phyloP scores from a whole-genome alignment of 2,329 filamentous ascomycete genomes.

The Fusarium praegraminearum region DNA sequence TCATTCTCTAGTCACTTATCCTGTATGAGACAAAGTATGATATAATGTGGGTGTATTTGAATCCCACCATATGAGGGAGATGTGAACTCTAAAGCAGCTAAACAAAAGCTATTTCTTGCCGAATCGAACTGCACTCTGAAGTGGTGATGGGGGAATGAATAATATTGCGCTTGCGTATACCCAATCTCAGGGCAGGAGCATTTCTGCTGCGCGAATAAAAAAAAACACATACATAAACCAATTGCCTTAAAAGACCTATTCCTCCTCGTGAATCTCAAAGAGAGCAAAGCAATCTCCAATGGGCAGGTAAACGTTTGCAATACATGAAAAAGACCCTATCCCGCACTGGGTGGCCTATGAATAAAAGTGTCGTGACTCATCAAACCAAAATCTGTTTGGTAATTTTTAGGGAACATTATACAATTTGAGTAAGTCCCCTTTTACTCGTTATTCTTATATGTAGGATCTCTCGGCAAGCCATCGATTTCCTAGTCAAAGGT shows the following conservation, averaged over 20 bases:
- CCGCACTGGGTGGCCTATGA: constrained; percentile 32
- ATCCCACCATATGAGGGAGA: constrained; percentile 40
- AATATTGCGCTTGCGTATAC: constrained; percentile 29
- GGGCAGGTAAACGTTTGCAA: constrained; percentile 35
- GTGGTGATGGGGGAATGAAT: constrained; percentile 15
- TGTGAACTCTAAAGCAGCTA: constrained; percentile 45
- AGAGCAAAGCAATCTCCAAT: constrained; percentile 32
- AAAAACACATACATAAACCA: background rate
- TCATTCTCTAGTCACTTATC: background rate
- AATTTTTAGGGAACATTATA: constrained; percentile 38
- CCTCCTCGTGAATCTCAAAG: constrained; percentile 12
- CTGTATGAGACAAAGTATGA: background rate
- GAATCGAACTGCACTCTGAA: constrained; percentile 32
- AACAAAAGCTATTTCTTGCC: constrained; percentile 40
- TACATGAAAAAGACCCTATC: constrained; percentile 41
- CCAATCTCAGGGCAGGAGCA: constrained; percentile 39
- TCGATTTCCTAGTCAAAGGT: constrained; percentile 49
- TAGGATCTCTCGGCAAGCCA: constrained; percentile 1
- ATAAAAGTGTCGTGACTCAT: constrained; percentile 44
- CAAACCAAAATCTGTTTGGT: constrained; percentile 35
- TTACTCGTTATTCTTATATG: constrained; percentile 11
- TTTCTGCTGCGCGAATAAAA: background rate
- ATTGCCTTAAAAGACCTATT: constrained; percentile 5
- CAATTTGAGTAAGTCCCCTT: constrained; percentile 37
- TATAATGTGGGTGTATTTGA: constrained; percentile 41